Percentiles rank a stretch among this genome's conserved stretches.
These are phyloP conservation scores for Phaeophleospora eucalypticola DNA, from an alignment of 2,329 filamentous ascomycete genomes.

Conservation along the genomic window DNA sequence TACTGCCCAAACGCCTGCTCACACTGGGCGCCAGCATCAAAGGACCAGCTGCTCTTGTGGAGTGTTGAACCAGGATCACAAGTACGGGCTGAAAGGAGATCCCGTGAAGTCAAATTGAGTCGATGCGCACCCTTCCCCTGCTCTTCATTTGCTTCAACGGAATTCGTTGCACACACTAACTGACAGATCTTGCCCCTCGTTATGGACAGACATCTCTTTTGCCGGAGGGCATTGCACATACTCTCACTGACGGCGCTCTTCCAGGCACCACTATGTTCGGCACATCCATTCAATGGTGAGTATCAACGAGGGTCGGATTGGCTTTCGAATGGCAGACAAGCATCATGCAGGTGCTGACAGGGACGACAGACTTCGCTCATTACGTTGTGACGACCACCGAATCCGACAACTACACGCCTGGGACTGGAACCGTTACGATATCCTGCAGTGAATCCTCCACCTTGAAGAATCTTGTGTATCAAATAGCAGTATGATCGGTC, in stretches of 20 bases:
- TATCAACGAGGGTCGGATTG: no score
- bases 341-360: neutral
- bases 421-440: conserved; percentile 3
- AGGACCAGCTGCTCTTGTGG: conserved; percentile 9
- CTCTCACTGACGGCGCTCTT: conserved; percentile 27
- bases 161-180: conserved; percentile 23
- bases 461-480: conserved; percentile 3
- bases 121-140: conserved; percentile 20
- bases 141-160: conserved; percentile 13
- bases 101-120: conserved; percentile 22
- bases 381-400: conserved; percentile 1
- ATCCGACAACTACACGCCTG: neutral
- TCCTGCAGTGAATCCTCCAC: conserved; percentile 3
- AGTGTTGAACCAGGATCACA: conserved; percentile 20
- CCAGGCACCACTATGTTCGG: conserved; percentile 24
- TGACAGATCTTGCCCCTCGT: conserved; percentile 13
- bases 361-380: conserved; percentile 1
- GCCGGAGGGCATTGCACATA: conserved; percentile 16
- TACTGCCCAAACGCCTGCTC: conserved; percentile 14
- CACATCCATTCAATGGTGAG: conserved; percentile 23
- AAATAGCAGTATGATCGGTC: neutral
- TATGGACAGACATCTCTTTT: conserved; percentile 17
- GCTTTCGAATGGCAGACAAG: neutral
- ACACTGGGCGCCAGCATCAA: conserved; percentile 18
- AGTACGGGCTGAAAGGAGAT: conserved; percentile 12